Evolutionary conservation across 768 basidiomycete species (phyloP).

Genomic region (Pulveroboletus sp.): DNA sequence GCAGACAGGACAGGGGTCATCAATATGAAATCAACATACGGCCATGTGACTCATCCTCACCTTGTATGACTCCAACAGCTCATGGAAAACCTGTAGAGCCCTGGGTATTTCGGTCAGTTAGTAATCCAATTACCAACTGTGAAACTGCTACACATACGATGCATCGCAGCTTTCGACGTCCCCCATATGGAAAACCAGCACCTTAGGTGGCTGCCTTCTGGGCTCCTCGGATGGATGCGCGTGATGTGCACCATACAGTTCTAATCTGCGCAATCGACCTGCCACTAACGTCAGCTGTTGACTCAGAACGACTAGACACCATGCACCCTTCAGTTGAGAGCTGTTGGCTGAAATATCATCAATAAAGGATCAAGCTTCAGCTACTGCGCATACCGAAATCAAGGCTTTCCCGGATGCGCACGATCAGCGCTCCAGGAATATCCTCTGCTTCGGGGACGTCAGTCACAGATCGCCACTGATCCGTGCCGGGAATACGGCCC

Average conservation of each 20-base stretch:
- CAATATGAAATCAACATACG: not conserved
- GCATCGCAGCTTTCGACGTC: constrained; percentile 92
- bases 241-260: constrained; percentile 76
- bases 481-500: constrained; percentile 86
- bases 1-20: not conserved
- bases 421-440: constrained; percentile 75
- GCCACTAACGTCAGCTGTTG: constrained; percentile 1
- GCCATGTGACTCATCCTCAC: constrained; percentile 31
- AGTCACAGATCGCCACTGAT: constrained; percentile 85
- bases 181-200: constrained; percentile 87
- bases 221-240: constrained; percentile 90
- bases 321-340: constrained; percentile 78
- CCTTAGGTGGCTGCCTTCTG: constrained; percentile 63
- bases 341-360: constrained; percentile 67
- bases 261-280: constrained; percentile 81
- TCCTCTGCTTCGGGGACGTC: constrained; percentile 85
- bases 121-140: not conserved
- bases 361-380: not conserved
- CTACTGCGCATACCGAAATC: constrained; percentile 66
- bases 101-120: constrained; percentile 34
- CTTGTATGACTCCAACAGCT: constrained; percentile 73
- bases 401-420: constrained; percentile 84
- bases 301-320: not conserved
- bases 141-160: constrained; percentile 53
- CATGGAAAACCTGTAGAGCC: constrained; percentile 79